Evolutionary conservation across 2,329 filamentous ascomycete species (phyloP), one percentile per base, ranked within the genome.

Genomic region (Madurella fahalii): DNA sequence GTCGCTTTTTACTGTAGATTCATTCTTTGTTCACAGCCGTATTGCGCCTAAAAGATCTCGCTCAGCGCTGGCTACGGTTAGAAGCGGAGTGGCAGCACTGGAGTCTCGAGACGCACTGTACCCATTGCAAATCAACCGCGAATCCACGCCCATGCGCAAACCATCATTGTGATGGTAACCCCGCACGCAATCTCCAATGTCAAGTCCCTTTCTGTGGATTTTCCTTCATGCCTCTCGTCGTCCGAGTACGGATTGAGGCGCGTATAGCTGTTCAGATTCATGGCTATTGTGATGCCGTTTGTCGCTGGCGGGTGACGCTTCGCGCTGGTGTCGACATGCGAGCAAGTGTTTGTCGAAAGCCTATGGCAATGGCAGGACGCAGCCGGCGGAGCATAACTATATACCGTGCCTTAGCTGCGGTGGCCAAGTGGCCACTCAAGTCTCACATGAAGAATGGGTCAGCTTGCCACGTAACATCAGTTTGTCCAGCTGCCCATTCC

Each of bases 221-320:
- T 47, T 25, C 31, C 20, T 9, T 37, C 43, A 7, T 44, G 34
- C 20, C 59, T 52, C 20, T 59, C 51, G 20, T 61, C 58, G 1
- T 63, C 53, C 13, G 44, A 58, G 18, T 58, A 63, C 4, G 60
- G 57, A 34, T 61, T 63, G 32, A 63, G 51, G 25, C 57, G 42
- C 13, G 44, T 52, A 56, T 61, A 62, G 55, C 61, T 63, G 55
- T 62, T 52, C 39, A 61, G 48, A 53, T 62, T 61, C 61, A 63
- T 63, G 48, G 45, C 53, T 48, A 40, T 13, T 15, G 40, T 25
- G 25, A 30, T 17, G 31, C 15, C 13, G 20, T 16, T 20, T 5
- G 25, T n/a, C 39, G 41, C 13, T 46, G 13, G 34, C 8, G 8
- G 12, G 37, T 34, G 37, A 20, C 3, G 25, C 25, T 25, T 25